Evolutionary conservation across 148 eudicot genomes (phyloP).

Genomic region (Arctostaphylos glauca): DNA sequence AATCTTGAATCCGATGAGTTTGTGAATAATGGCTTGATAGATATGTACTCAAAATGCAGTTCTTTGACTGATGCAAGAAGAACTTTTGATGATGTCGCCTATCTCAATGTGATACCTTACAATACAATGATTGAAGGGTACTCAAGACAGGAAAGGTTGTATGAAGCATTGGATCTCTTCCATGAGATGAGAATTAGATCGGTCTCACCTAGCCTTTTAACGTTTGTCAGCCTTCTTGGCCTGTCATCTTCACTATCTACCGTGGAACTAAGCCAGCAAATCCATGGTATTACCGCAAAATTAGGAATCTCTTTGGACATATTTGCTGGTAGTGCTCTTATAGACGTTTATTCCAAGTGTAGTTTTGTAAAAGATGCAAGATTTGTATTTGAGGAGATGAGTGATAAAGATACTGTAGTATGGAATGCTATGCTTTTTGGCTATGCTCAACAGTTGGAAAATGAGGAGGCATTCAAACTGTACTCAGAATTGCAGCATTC

Average conservation of each 20-base stretch:
- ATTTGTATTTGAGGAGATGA: slow-evolving; percentile 52
- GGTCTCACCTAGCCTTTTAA: slow-evolving; percentile 48
- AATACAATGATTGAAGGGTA: slow-evolving; percentile 81
- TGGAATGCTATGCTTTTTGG: slow-evolving; percentile 78
- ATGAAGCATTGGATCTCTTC: slow-evolving; percentile 56
- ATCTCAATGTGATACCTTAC: slow-evolving; percentile 43
- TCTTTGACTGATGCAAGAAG: slow-evolving; percentile 54
- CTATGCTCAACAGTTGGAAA: slow-evolving; percentile 49
- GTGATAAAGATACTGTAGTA: slow-evolving; percentile 56
- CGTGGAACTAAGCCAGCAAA: slow-evolving; percentile 47
- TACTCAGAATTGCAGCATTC: slow-evolving; percentile 44
- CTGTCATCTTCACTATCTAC: slow-evolving; percentile 46
- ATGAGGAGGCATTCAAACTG: slow-evolving; percentile 55
- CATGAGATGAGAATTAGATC: slow-evolving; percentile 45
- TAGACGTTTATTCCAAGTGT: slow-evolving; percentile 70
- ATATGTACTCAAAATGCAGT: slow-evolving; percentile 72
- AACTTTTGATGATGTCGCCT: slow-evolving; percentile 36
- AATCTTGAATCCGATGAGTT: slow-evolving; percentile 59
- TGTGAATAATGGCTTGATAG: slow-evolving; percentile 66
- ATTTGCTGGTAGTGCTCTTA: slow-evolving; percentile 59
- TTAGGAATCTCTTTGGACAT: slow-evolving; percentile 38
- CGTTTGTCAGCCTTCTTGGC: slow-evolving; percentile 65
- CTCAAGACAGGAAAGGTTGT: slow-evolving; percentile 46
- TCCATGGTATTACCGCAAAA: slow-evolving; percentile 49
- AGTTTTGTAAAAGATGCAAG: slow-evolving; percentile 50